Evolutionary conservation across 148 eudicot genomes (phyloP), one percentile per base, ranked within the genome.

Genomic region (Dysphania ambrosioides): DNA sequence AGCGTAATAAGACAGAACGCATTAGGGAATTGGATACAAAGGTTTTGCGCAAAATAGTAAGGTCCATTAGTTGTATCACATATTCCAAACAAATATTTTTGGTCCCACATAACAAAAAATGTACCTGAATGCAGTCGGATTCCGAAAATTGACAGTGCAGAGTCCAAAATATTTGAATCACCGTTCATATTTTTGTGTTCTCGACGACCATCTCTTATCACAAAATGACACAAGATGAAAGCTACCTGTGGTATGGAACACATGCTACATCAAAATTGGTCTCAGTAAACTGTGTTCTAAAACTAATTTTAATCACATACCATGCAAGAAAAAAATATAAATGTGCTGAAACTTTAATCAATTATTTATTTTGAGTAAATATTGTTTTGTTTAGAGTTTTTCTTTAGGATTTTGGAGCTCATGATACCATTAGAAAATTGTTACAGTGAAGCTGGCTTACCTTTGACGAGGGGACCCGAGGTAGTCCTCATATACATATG

Each of bases 81-180:
- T 57, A 21, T 26, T 24, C 40, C 40, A 55, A 27, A 68, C 67
- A 42, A 68, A 30, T 12, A 21, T 2, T 19, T 29, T 66, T 55
- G 56, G 72, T 32, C 58, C 73, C 66, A 58, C 31, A 4, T 24
- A 8, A 24, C 55, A 27, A 10, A 68, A n/a, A 56, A 41, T 26
- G 58, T 57, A 30, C 55, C 40, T 26, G 34, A 68, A 38, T 76
- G 72, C 51, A 34, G 8, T 53, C 38, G 23, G 31, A 30, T 34
- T 53, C 29, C 66, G 0, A 2, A 67, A 66, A 36, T 29, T 73
- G 36, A 73, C 26, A 41, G 55, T 61, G 26, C 61, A 40, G 31
- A 42, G 29, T 61, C 76, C 55, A 73, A 47, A 73, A 30, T 60
- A 60, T 60, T 75, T 75, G 71, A 66, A 34, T 38, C 34, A 58